Base-by-base conservation (phyloP, 2,329 filamentous ascomycete species). In the Intubia oerlemansii region DNA sequence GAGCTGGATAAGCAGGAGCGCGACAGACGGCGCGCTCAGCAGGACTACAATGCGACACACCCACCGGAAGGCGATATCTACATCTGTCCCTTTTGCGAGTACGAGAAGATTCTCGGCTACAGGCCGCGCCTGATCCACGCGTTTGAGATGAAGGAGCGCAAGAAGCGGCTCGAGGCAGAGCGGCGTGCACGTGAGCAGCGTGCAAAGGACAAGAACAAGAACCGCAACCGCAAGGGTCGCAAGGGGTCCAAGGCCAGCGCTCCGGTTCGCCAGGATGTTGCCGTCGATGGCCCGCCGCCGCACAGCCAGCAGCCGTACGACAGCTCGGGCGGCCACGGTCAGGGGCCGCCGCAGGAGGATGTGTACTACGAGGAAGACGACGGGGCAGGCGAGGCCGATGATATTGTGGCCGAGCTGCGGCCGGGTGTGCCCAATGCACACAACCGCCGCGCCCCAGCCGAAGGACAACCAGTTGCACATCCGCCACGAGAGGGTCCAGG, bases 81-180 rank as follows among this genome's bases (percentile, higher is more conserved):
- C 79, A 82, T 95, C 26, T 98, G 88, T 52, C 80, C 93, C 44
- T 95, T 95, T 47, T 98, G 88, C 56, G 88, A 98, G 49, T 98
- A 93, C 45, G 85, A 95, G 51, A 69, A 70, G 29, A 93, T 98
- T 28, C 95, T 92, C 46, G 85, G 85, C n/a, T 63, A 63, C 29
- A 78, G 78, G 3, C 88, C 88, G 0, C 64, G 68, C 41, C 54
- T 98, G 31, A 90, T 95, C 37, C 68, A 79, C 23, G 71, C 82
- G 36, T 98, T 95, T 45, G 88, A 98, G 52, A 78, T 85, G 46
- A 93, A 92, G 48, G 88, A 93, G 44, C 72, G 81, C 20, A 75
- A 77, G 34, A 72, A 80, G 45, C 73, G 81, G 27, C 79, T 80
- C 42, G 69, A 84, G 37, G 61, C 85, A 39, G 80, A 78, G n/a